phyloP scores from a whole-genome alignment of 192 early-diverging fungal genomes.

The Pilobolus umbonatus region DNA sequence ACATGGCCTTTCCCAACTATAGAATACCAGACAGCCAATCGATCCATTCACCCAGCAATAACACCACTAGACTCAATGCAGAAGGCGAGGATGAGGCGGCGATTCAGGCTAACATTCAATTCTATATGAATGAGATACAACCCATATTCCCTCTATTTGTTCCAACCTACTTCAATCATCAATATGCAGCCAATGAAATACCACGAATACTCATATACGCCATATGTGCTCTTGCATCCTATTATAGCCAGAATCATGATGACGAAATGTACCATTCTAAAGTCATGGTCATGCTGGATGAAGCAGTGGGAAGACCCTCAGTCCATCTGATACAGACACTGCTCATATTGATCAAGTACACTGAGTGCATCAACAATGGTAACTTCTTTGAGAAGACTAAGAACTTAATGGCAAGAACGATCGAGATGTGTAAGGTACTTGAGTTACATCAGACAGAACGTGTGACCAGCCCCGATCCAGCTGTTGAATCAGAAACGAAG shows the following conservation, averaged over 20 bases:
- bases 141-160: slow-evolving; percentile 12
- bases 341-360: not conserved
- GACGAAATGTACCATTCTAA: not conserved
- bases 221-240: slow-evolving; percentile 49
- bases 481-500: slow-evolving; percentile 8
- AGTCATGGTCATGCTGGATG: not conserved
- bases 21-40: no score
- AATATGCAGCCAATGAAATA: slow-evolving; percentile 4
- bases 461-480: slow-evolving; percentile 1
- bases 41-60: no score
- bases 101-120: slow-evolving; percentile 1
- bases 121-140: slow-evolving; percentile 5
- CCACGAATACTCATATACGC: slow-evolving; percentile 38
- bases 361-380: not conserved
- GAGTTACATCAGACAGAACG: slow-evolving; percentile 1
- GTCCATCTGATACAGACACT: slow-evolving; percentile 10
- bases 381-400: slow-evolving; percentile 1
- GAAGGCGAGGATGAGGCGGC: slow-evolving; percentile 2
- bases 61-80: no score
- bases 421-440: slow-evolving; percentile 8
- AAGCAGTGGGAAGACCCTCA: not conserved
- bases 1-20: not conserved
- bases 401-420: slow-evolving; percentile 4
- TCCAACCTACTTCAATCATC: slow-evolving; percentile 5
- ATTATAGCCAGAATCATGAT: not conserved